Conservation (phyloP, 2,329 filamentous ascomycete species). For the Blastomyces emzantsi region DNA sequence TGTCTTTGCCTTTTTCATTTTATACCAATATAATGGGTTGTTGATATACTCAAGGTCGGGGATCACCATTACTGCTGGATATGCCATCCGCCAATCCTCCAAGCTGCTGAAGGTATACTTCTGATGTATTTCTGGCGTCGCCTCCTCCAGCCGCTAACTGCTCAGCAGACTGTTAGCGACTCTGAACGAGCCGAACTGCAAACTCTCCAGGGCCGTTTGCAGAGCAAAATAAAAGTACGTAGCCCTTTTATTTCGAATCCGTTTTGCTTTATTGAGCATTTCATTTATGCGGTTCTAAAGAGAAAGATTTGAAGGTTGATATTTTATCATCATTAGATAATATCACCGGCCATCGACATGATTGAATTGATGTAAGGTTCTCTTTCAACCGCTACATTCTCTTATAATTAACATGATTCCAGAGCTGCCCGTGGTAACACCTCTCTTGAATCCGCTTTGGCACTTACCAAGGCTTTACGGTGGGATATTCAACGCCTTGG, state of each 20-base stretch:
- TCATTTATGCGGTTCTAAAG: slow-evolving; percentile 6
- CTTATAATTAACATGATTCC: not conserved
- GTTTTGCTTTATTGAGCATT: not conserved
- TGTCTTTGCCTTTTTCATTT: not conserved
- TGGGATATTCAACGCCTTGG: slow-evolving; percentile 76
- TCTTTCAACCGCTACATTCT: not conserved
- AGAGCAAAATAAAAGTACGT: slow-evolving; percentile 73
- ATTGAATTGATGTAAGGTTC: slow-evolving; percentile 69
- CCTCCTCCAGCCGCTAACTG: slow-evolving; percentile 5
- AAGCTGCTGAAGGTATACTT: slow-evolving; percentile 58
- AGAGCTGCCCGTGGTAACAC: slow-evolving; percentile 65
- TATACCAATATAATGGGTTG: not conserved
- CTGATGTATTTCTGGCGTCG: slow-evolving; percentile 8
- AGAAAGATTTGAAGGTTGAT: not conserved
- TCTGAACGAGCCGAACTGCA: slow-evolving; percentile 62
- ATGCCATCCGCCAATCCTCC: slow-evolving; percentile 74
- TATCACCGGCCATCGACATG: slow-evolving; percentile 84
- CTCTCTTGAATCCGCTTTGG: slow-evolving; percentile 73
- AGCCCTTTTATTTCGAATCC: slow-evolving; percentile 8
- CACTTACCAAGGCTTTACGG: slow-evolving; percentile 71
- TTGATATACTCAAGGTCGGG: slow-evolving; percentile 49
- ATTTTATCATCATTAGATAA: slow-evolving; percentile 48
- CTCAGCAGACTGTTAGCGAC: slow-evolving; percentile 56
- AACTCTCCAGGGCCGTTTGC: slow-evolving; percentile 61
- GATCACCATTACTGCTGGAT: slow-evolving; percentile 73